Base-by-base conservation (phyloP, 371 early-diverging fungal genomes). In the Zychaea mexicana region DNA sequence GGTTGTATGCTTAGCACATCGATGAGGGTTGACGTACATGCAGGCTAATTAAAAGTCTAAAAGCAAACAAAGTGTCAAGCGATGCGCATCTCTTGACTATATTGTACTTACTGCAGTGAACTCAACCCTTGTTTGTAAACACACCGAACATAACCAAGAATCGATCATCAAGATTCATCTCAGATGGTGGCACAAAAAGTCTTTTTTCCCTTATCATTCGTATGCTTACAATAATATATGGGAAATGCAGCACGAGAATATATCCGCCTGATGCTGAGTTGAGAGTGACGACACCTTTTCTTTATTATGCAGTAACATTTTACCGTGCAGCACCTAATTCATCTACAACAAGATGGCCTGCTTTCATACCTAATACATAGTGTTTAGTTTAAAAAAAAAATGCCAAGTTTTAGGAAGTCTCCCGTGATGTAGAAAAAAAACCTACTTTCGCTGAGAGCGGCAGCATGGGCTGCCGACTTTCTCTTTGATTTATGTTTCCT, bases 381-480 rank as follows among this genome's bases (percentile, higher is more conserved):
- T 38, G 31, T 19, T 3, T 17, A 42, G 4, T 22, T 24, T n/a
- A 3, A 47, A 47, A 22, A 52, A 2, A 46, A 42, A 46, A n/a
- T n/a, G n/a, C n/a, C n/a, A n/a, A n/a, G n/a, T n/a, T n/a, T n/a
- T n/a, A n/a, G n/a, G n/a, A n/a, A n/a, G n/a, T n/a, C n/a, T n/a
- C n/a, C n/a, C n/a, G n/a, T n/a, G n/a, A n/a, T n/a, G n/a, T n/a
- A n/a, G 13, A 45, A 42, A 33, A 33, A 32, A 19, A 19, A 69
- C 72, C 68, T 77, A 80, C 81, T 77, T 65, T 80, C 67, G 36
- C 76, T 80, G 8, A 80, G 65, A 24, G 76, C 61, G 5, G 61
- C 33, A 12, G 76, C 49, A 38, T 64, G 68, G 0, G 71, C 62
- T 24, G 65, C 47, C 17, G 52, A 45, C 56, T 59, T 70, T 58